Base-by-base conservation (phyloP, 352 stramenopile species). In the Phytophthora pluvialis region DNA sequence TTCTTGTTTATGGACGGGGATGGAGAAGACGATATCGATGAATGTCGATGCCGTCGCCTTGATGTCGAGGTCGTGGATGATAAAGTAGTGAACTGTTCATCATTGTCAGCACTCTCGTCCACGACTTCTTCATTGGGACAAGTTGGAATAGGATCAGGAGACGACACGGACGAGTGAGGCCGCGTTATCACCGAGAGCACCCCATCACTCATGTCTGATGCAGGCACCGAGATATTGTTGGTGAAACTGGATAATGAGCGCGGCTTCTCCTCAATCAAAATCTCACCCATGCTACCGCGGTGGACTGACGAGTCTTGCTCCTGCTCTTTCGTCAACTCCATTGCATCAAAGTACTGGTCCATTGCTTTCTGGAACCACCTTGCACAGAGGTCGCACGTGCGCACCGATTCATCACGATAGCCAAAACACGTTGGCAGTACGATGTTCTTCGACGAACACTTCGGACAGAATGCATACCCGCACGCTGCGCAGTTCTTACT, bases 321-420 rank as follows among this genome's bases (percentile, higher is more conserved):
- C 2, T 47, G 65, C 1, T 31, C 47, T 60, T 64, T 79, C 3
- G 74, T 35, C 25, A 83, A 49, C 29, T 88, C 78, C 48, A 90
- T 75, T 1, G 72, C 72, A 26, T 90, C 80, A 66, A 92, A 89
- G 29, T 89, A 90, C 13, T 61, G 66, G 43, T 92, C 83, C 32
- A 91, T 61, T 18, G 85, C 81, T 31, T 76, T 80, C 52, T 92
- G 83, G 18, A 94, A 83, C 83, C 81, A 92, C n/a, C 35, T 35
- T 1, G 64, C 64, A 64, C 85, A 94, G 18, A 72, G 49, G 32
- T 92, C 80, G 56, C 85, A 94, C 1, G 83, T 73, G 2, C 81
- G 79, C 43, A 89, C 70, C 0, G 76, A 51, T 2, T 81, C 67
- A 35, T 89, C 63, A 6, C 67, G 64, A 49, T 82, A 78, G 7